Conservation (phyloP, 805 yeast species). For the Suhomyces xylopsoci region DNA sequence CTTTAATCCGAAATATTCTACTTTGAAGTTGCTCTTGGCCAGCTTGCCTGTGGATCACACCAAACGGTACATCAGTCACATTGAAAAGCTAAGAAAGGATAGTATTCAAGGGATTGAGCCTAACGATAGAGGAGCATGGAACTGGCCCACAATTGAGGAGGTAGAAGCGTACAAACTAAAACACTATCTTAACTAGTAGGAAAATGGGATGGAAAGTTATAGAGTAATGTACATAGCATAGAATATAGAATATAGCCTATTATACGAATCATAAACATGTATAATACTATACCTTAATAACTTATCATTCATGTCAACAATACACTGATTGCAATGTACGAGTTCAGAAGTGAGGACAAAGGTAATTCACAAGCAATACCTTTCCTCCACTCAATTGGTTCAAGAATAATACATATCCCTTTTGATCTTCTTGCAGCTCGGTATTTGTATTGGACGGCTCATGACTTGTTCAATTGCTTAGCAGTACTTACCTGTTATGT, state of each 20-base stretch:
- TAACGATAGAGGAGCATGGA: conserved; percentile 2
- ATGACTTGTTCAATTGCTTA: too few relatives aligned
- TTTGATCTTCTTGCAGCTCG: too few relatives aligned
- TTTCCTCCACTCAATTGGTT: too few relatives aligned
- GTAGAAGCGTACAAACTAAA: neutral
- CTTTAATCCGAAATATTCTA: conserved; percentile 39
- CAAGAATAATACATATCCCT: too few relatives aligned
- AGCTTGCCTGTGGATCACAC: conserved; percentile 37
- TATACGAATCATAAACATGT: neutral
- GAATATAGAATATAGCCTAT: neutral
- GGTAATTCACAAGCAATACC: too few relatives aligned
- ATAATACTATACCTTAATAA: too few relatives aligned
- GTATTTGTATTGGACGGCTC: too few relatives aligned
- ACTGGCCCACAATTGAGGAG: conserved; percentile 6
- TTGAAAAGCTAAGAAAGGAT: conserved; percentile 16
- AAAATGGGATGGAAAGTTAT: neutral
- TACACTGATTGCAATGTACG: too few relatives aligned
- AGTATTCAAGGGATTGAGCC: neutral
- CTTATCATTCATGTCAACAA: too few relatives aligned
- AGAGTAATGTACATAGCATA: neutral
- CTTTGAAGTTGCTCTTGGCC: conserved; percentile 39
- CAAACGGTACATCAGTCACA: conserved; percentile 37
- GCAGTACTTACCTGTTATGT: too few relatives aligned
- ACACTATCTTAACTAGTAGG: neutral
- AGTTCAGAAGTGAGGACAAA: too few relatives aligned